A percentile compares a stretch with the other conserved stretches of the same genome.
phyloP scores from a whole-genome alignment of 2,329 filamentous ascomycete species.

The Beauveria varroae region DNA sequence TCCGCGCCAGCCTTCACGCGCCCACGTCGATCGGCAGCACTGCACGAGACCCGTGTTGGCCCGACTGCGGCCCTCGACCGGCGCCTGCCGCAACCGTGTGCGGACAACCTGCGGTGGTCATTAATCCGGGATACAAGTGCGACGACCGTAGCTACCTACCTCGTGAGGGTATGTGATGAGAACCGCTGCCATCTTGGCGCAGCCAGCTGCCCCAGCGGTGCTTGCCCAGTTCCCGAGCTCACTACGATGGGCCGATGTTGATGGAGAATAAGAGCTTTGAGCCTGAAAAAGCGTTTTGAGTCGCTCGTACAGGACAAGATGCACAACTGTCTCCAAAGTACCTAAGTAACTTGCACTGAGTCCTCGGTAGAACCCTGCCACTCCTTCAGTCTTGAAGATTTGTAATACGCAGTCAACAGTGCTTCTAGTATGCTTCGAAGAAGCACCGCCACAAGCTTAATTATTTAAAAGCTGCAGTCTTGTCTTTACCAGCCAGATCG shows the following conservation, averaged over 20 bases:
- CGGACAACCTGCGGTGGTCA: slow-evolving; percentile 54
- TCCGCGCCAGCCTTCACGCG: slow-evolving; percentile 77
- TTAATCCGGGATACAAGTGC: slow-evolving; percentile 1
- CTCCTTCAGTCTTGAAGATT: slow-evolving; percentile 70
- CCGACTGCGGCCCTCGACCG: slow-evolving; percentile 55
- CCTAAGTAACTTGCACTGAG: slow-evolving; percentile 87
- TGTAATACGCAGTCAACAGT: slow-evolving; percentile 80
- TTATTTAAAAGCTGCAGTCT: slow-evolving; percentile 84
- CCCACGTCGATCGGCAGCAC: no score
- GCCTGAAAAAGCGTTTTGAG: slow-evolving; percentile 65
- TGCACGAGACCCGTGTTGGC: slow-evolving; percentile 86
- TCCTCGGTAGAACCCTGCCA: slow-evolving; percentile 77
- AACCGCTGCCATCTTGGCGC: slow-evolving; percentile 78
- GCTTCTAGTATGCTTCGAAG: slow-evolving; percentile 61
- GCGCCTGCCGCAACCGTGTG: slow-evolving; percentile 80
- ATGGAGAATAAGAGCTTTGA: slow-evolving; percentile 41
- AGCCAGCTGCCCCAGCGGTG: slow-evolving; percentile 70
- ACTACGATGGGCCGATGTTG: slow-evolving; percentile 27
- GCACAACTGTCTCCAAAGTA: slow-evolving; percentile 80
- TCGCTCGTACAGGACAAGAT: slow-evolving; percentile 92
- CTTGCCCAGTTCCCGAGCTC: slow-evolving; percentile 52
- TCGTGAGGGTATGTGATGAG: slow-evolving; percentile 88
- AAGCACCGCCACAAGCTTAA: slow-evolving; percentile 34
- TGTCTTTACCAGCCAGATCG: slow-evolving; percentile 96
- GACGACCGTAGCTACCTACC: slow-evolving; percentile 33